Percentiles rank a stretch among this genome's conserved stretches.
phyloP scores from a whole-genome alignment of 805 yeast genomes.

The Priceomyces fermenticarens region DNA sequence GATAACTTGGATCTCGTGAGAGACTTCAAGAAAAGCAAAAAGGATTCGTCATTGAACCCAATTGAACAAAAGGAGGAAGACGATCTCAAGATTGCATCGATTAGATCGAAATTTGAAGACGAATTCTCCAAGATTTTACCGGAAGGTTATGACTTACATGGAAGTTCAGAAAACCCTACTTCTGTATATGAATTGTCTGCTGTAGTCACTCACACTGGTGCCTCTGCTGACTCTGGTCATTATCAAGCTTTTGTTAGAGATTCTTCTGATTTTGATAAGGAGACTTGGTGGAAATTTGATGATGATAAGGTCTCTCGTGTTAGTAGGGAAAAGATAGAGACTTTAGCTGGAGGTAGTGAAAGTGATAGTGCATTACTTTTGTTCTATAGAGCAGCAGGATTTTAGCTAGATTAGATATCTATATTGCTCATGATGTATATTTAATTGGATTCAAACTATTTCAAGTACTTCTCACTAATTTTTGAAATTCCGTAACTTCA shows the following conservation, averaged over 20 bases:
- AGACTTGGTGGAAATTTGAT: conserved; percentile 91
- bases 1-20: conserved; percentile 68
- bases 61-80: conserved; percentile 57
- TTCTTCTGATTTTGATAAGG: conserved; percentile 57
- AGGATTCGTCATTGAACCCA: conserved; percentile 36
- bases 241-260: conserved; percentile 88
- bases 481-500: conserved; percentile 68
- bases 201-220: conserved; percentile 89
- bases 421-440: not conserved
- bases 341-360: conserved; percentile 96
- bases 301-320: conserved; percentile 84
- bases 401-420: conserved; percentile 18
- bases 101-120: conserved; percentile 50
- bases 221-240: conserved; percentile 96
- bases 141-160: conserved; percentile 19
- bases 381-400: conserved; percentile 78
- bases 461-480: conserved; percentile 49
- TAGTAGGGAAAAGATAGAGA: conserved; percentile 77
- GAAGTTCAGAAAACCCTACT: conserved; percentile 75
- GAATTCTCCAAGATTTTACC: conserved; percentile 45
- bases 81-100: conserved; percentile 44
- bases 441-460: not conserved
- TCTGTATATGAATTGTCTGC: conserved; percentile 82
- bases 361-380: conserved; percentile 91
- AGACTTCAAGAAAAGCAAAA: conserved; percentile 62